These are phyloP conservation scores for Backusella luteola DNA, from an alignment of 192 early-diverging fungal species.

Conservation along the genomic window DNA sequence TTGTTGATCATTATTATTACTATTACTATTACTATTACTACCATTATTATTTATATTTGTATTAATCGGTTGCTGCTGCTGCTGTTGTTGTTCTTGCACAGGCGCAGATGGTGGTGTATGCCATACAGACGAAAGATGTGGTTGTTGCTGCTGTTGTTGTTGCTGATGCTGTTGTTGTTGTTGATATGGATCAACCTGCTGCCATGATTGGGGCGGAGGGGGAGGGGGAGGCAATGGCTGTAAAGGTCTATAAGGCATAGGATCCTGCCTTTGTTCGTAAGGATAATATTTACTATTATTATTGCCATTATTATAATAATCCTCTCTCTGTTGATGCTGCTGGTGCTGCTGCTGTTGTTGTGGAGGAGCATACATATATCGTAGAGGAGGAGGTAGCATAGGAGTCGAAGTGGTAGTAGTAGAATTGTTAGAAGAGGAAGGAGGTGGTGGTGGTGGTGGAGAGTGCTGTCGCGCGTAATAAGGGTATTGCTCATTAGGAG, in stretches of 20 bases:
- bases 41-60: not conserved
- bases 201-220: not conserved
- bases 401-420: not conserved
- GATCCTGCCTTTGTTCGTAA: conserved; percentile 1
- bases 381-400: conserved; percentile 5
- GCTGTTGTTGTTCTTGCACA: not conserved
- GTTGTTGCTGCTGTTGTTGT: not conserved
- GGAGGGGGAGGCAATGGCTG: conserved; percentile 7
- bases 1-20: not conserved
- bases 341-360: not conserved
- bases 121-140: not conserved
- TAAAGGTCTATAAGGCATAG: conserved; percentile 9
- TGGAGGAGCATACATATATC: conserved; percentile 6
- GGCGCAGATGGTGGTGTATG: conserved; percentile 2
- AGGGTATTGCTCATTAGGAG: not conserved
- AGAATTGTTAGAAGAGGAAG: not conserved
- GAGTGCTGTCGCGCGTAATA: conserved; percentile 21
- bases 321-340: not conserved
- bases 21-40: not conserved
- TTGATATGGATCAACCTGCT: conserved; percentile 5
- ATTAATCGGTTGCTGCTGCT: not conserved
- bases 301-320: conserved; percentile 12
- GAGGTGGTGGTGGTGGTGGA: not conserved
- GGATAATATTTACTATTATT: conserved; percentile 10
- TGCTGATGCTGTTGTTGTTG: conserved; percentile 1